Conservation (phyloP, 2,329 filamentous ascomycete genomes). For the Colletotrichum tropicale region DNA sequence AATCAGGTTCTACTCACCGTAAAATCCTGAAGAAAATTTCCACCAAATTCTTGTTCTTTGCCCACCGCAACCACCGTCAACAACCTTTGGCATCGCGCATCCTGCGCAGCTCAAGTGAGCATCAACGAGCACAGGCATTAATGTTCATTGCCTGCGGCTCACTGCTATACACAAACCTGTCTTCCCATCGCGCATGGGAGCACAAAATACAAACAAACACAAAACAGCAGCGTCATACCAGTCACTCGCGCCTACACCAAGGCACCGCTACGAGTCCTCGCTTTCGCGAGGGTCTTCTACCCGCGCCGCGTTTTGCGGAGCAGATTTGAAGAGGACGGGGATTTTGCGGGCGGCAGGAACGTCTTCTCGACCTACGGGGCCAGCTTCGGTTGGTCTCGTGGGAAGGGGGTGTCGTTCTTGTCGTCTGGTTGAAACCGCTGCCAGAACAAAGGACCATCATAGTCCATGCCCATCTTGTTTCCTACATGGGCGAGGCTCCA, state of each 20-base stretch:
- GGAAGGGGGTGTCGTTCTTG: too few relatives aligned
- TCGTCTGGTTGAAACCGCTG: slow-evolving; percentile 30
- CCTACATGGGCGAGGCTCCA: slow-evolving; percentile 56
- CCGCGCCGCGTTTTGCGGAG: slow-evolving; percentile 21
- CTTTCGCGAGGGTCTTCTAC: slow-evolving; percentile 17
- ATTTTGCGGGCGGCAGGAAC: not conserved
- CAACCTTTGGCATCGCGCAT: not conserved
- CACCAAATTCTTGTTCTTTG: too few relatives aligned
- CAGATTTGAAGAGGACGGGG: slow-evolving; percentile 21
- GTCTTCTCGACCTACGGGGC: not conserved
- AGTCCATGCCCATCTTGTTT: slow-evolving; percentile 52
- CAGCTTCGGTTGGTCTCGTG: not conserved
- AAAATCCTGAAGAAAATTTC: not conserved
- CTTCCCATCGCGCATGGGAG: not conserved
- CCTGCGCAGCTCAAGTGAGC: not conserved
- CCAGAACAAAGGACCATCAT: slow-evolving; percentile 57
- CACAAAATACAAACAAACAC: not conserved
- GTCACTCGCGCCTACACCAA: slow-evolving; percentile 14
- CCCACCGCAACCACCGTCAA: not conserved
- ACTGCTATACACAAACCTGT: not conserved
- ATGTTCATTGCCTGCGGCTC: not conserved
- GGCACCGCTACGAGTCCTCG: slow-evolving; percentile 15
- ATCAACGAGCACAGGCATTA: not conserved
- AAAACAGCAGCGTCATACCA: slow-evolving; percentile 19
- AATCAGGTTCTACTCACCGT: not conserved